Percentiles rank a stretch among this genome's conserved stretches.
Conservation (phyloP, 1,139 yeast species). For the Scheffersomyces stambukii region DNA sequence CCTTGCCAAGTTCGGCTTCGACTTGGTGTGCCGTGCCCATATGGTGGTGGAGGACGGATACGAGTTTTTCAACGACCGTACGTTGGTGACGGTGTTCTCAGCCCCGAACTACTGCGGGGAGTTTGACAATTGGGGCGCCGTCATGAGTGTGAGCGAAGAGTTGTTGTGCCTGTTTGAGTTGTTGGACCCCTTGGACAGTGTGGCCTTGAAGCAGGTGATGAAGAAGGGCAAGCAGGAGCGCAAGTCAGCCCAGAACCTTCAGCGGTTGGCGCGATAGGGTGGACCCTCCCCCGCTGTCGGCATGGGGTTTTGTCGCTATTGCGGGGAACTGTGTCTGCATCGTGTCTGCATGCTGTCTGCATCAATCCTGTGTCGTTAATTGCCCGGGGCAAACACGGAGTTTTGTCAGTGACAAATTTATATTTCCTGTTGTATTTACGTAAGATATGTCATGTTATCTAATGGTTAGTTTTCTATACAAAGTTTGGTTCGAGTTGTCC, state of each 20-base stretch:
- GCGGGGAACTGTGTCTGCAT: too few relatives aligned
- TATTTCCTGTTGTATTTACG: too few relatives aligned
- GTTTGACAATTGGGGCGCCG: constrained; percentile 99
- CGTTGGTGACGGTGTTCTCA: constrained; percentile 88
- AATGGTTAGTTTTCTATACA: too few relatives aligned
- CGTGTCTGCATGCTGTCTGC: too few relatives aligned
- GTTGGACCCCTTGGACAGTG: constrained; percentile 88
- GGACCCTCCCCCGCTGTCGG: too few relatives aligned
- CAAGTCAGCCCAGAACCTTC: constrained; percentile 44
- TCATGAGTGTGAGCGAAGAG: constrained; percentile 94
- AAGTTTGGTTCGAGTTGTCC: too few relatives aligned
- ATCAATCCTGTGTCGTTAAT: too few relatives aligned
- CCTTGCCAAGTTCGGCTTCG: constrained; percentile 82
- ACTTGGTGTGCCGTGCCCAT: constrained; percentile 93
- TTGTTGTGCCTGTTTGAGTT: constrained; percentile 88
- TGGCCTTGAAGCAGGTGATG: constrained; percentile 91
- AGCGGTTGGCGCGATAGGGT: too few relatives aligned
- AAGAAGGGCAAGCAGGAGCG: constrained; percentile 80
- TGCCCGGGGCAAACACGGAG: too few relatives aligned
- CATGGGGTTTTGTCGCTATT: too few relatives aligned
- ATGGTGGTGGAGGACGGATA: constrained; percentile 99
- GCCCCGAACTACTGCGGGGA: constrained; percentile 99
- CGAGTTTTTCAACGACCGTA: constrained; percentile 91
- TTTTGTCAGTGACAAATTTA: too few relatives aligned
- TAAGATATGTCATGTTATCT: too few relatives aligned